Evolutionary conservation across 2,329 filamentous ascomycete genomes (phyloP).

Genomic region (Emericellopsis cladophorae): DNA sequence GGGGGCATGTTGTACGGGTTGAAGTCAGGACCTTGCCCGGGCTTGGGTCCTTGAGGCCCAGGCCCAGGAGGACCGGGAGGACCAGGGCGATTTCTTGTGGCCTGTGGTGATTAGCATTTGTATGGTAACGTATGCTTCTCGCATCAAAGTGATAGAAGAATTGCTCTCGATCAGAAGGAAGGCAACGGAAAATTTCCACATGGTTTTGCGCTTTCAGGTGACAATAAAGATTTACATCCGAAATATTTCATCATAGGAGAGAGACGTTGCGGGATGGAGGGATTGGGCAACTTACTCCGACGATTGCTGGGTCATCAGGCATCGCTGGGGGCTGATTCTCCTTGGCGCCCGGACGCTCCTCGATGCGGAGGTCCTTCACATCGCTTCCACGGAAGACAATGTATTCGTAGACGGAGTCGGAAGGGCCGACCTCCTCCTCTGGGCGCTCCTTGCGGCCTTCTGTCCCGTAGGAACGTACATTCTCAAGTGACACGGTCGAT

Average conservation of each 20-base stretch:
- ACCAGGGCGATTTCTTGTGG: conserved; percentile 21
- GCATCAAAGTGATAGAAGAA: conserved; percentile 5
- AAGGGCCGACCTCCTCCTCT: conserved; percentile 71
- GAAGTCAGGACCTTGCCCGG: conserved; percentile 10
- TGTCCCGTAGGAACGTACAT: conserved; percentile 88
- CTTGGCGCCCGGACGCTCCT: conserved; percentile 64
- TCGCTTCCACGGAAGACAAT: conserved; percentile 97
- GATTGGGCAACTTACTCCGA: conserved; percentile 66
- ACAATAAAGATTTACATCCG: conserved; percentile 85
- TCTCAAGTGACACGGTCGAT: conserved; percentile 91
- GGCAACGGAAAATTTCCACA: conserved; percentile 99
- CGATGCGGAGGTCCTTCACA: conserved; percentile 94
- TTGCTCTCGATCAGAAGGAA: conserved; percentile 78
- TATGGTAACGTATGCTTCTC: background rate
- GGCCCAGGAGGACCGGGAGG: conserved; percentile 8
- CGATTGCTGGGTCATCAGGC: conserved; percentile 90
- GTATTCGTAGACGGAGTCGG: conserved; percentile 89
- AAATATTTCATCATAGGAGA: conserved; percentile 77
- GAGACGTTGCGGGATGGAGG: conserved; percentile 5
- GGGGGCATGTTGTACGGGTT: conserved; percentile 12
- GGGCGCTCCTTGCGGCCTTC: conserved; percentile 75
- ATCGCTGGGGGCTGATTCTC: conserved; percentile 66
- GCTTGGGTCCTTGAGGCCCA: no score
- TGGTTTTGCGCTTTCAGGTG: conserved; percentile 82
- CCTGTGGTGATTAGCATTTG: background rate